A percentile compares a stretch with the other conserved stretches of the same genome.
Evolutionary conservation across 177 flowering plant genomes (phyloP).

Genomic region (Tripterygium wilfordii): DNA sequence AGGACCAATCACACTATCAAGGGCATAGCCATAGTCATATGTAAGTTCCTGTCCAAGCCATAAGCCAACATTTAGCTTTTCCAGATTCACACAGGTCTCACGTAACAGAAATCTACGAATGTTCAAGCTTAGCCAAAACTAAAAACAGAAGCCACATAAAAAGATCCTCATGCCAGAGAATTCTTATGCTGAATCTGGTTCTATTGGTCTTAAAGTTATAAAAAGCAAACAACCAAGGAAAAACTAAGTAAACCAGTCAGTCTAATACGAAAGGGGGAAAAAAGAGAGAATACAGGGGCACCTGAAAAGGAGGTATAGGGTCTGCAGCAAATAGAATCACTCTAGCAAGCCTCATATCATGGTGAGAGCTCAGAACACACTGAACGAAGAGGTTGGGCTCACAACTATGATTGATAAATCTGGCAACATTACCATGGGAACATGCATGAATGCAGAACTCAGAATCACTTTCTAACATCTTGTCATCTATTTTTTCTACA

Average conservation of each 20-base stretch:
- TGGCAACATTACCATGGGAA: constrained; percentile 5
- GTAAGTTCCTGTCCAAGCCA: constrained; percentile 28
- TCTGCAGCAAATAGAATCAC: constrained; percentile 25
- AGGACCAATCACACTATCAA: constrained; percentile 16
- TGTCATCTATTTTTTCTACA: background rate
- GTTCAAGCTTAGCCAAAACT: too few relatives aligned
- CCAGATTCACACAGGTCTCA: too few relatives aligned
- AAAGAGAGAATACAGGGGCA: too few relatives aligned
- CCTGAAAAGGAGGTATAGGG: constrained; percentile 18
- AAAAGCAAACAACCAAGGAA: too few relatives aligned
- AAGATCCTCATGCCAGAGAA: too few relatives aligned
- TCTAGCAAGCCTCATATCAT: constrained; percentile 21
- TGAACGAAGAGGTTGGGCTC: constrained; percentile 26
- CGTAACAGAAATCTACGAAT: too few relatives aligned
- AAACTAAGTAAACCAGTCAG: too few relatives aligned
- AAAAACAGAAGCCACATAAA: too few relatives aligned
- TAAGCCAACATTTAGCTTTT: too few relatives aligned
- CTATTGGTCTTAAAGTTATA: too few relatives aligned
- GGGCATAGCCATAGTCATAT: constrained; percentile 18
- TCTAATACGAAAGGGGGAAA: too few relatives aligned
- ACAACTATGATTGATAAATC: constrained; percentile 22
- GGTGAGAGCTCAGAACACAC: constrained; percentile 22
- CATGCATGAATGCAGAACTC: constrained; percentile 9
- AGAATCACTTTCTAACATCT: background rate
- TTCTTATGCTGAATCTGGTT: too few relatives aligned